phyloP scores from a whole-genome alignment of 2,329 filamentous ascomycete genomes.

The Dactylella cylindrospora region DNA sequence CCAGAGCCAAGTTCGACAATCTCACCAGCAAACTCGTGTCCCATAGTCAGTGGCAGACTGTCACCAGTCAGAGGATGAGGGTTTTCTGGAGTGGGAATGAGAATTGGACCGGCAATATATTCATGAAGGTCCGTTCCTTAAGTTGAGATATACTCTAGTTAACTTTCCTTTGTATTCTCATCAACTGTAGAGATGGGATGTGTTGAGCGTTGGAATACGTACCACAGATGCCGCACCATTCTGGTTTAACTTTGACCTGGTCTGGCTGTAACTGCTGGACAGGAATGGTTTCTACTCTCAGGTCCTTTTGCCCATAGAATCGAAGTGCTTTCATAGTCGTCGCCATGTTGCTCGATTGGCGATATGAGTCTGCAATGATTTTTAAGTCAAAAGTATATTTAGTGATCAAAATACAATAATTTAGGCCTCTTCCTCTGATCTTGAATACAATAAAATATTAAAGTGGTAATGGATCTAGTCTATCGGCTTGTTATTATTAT shows the following conservation, averaged over 20 bases:
- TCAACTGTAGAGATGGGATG: background rate
- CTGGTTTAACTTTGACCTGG: slow-evolving; percentile 39
- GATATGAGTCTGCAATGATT: no score
- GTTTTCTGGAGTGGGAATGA: slow-evolving; percentile 27
- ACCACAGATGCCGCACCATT: slow-evolving; percentile 43
- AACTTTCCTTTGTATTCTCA: background rate
- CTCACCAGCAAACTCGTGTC: slow-evolving; percentile 66
- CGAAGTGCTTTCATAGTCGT: slow-evolving; percentile 33
- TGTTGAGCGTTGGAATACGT: slow-evolving; percentile 8
- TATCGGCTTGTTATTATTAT: background rate
- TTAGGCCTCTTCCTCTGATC: no score
- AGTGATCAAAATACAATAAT: no score
- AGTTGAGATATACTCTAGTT: background rate
- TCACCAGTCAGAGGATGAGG: slow-evolving; percentile 60
- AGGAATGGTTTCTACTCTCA: slow-evolving; percentile 24
- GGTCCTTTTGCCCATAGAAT: slow-evolving; percentile 31
- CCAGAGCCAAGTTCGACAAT: slow-evolving; percentile 61
- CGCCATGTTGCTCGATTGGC: slow-evolving; percentile 14
- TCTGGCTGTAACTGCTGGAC: slow-evolving; percentile 27
- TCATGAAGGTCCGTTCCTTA: slow-evolving; percentile 35
- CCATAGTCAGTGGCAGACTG: slow-evolving; percentile 62
- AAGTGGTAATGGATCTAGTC: no score
- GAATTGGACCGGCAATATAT: slow-evolving; percentile 30
- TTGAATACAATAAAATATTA: no score
- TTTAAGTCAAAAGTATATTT: no score